Percentiles rank a stretch among this genome's conserved stretches.
These are phyloP conservation scores for Blastomyces parvus DNA, from an alignment of 2,329 filamentous ascomycete genomes.

Conservation along the genomic window DNA sequence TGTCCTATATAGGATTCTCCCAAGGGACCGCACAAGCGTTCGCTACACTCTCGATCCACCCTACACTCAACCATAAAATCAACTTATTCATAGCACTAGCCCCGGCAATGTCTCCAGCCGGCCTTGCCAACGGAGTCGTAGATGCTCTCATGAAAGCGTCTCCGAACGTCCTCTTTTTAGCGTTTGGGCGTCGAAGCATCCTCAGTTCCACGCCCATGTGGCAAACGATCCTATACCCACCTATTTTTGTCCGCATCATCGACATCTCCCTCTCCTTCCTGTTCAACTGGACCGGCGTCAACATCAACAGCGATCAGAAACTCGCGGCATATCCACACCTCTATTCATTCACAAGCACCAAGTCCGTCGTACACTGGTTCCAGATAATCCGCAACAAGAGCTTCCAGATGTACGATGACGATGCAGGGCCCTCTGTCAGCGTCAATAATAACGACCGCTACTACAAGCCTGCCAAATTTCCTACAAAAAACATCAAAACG, in stretches of 20 bases:
- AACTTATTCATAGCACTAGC: conserved; percentile 94
- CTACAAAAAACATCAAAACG: conserved; percentile 92
- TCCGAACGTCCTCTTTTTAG: conserved; percentile 80
- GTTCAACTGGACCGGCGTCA: conserved; percentile 79
- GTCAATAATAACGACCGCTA: conserved; percentile 66
- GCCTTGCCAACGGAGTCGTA: conserved; percentile 79
- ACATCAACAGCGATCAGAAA: conserved; percentile 81
- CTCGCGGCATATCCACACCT: conserved; percentile 91
- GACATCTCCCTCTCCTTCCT: conserved; percentile 72
- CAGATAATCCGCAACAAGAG: conserved; percentile 94
- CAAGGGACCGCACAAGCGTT: conserved; percentile 97
- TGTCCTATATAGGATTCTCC: conserved; percentile 95
- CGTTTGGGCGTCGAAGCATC: conserved; percentile 86
- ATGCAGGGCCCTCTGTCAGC: conserved; percentile 67
- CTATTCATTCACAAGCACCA: conserved; percentile 94
- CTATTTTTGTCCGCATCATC: conserved; percentile 80
- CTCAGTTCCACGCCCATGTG: conserved; percentile 92
- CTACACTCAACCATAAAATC: conserved; percentile 80
- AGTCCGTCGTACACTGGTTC: conserved; percentile 98
- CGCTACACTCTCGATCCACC: conserved; percentile 83
- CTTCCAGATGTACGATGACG: conserved; percentile 98
- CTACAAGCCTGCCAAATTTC: conserved; percentile 93
- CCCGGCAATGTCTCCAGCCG: conserved; percentile 91
- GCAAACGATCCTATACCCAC: conserved; percentile 91
- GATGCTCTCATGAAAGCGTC: conserved; percentile 90